Evolutionary conservation across 2,329 filamentous ascomycete genomes (phyloP).

Genomic region (Aspergillus thermomutatus): DNA sequence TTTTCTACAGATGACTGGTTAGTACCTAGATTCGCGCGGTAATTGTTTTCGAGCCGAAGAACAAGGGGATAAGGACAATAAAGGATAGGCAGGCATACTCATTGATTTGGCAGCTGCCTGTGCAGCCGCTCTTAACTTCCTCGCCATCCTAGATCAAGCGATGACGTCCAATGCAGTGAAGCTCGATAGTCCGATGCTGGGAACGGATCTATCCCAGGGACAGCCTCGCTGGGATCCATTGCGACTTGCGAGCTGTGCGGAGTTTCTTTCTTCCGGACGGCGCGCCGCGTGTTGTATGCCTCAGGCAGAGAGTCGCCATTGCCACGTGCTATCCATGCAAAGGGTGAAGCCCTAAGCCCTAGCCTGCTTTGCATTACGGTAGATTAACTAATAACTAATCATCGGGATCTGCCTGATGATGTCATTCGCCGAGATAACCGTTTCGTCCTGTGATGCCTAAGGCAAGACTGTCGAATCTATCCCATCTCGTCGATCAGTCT

Average conservation of each 20-base stretch:
- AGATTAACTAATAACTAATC: not conserved
- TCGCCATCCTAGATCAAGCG: conserved; percentile 33
- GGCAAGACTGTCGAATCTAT: not conserved
- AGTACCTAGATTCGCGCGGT: conserved; percentile 12
- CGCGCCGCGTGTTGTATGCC: conserved; percentile 4
- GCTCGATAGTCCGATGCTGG: not conserved
- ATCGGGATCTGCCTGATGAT: not conserved
- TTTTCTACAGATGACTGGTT: conserved; percentile 33
- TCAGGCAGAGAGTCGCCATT: not conserved
- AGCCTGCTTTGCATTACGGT: not conserved
- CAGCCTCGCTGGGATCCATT: not conserved
- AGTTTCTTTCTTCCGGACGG: conserved; percentile 4
- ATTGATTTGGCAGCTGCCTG: conserved; percentile 47
- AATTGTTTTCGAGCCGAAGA: conserved; percentile 1
- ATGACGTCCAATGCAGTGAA: not conserved
- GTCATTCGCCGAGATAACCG: not conserved
- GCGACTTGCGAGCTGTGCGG: not conserved
- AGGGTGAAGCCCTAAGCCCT: not conserved
- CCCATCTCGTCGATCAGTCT: not conserved
- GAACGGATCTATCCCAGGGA: not conserved
- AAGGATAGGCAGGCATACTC: conserved; percentile 31
- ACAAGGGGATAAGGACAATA: conserved; percentile 1
- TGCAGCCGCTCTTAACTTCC: conserved; percentile 45
- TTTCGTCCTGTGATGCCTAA: not conserved
- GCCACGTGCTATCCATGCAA: conserved; percentile 4